Evolutionary conservation across 306 rosid genomes (phyloP).

Genomic region (Hylodesmum podocarpum): DNA sequence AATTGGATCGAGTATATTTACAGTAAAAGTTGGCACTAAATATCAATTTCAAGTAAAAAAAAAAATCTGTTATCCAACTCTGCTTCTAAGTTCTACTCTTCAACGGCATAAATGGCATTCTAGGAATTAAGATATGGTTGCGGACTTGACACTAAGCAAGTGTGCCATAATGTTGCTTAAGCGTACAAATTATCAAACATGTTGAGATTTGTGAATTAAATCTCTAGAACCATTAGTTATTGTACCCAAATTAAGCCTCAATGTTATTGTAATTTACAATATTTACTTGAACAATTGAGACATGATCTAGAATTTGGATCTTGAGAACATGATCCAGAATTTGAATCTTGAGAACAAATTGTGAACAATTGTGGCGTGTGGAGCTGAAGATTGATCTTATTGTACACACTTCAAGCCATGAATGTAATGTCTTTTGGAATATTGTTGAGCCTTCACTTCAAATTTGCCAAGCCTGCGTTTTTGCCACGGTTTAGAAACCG

Average conservation of each 20-base stretch:
- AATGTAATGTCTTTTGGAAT: constrained; percentile 3
- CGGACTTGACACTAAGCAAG: too few relatives aligned
- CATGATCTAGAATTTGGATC: neutral
- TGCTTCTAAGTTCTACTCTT: neutral
- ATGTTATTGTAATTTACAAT: neutral
- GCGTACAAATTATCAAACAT: neutral
- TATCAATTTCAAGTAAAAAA: neutral
- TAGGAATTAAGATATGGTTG: neutral
- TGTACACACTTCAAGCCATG: constrained; percentile 24
- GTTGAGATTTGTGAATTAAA: neutral
- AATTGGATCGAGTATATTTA: neutral
- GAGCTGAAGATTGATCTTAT: neutral
- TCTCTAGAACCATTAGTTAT: neutral
- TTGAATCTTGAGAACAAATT: too few relatives aligned
- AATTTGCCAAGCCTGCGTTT: constrained; percentile 22
- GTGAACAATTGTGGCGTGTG: neutral
- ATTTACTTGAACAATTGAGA: neutral
- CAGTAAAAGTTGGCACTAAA: neutral
- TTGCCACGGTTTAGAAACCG: constrained; percentile 29
- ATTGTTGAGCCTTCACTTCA: constrained; percentile 28
- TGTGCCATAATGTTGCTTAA: neutral
- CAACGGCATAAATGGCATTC: neutral
- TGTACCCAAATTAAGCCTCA: neutral
- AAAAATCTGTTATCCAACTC: neutral
- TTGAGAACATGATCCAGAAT: neutral